Conservation (phyloP, 2,329 filamentous ascomycete species). For the Cladophialophora chaetospira region DNA sequence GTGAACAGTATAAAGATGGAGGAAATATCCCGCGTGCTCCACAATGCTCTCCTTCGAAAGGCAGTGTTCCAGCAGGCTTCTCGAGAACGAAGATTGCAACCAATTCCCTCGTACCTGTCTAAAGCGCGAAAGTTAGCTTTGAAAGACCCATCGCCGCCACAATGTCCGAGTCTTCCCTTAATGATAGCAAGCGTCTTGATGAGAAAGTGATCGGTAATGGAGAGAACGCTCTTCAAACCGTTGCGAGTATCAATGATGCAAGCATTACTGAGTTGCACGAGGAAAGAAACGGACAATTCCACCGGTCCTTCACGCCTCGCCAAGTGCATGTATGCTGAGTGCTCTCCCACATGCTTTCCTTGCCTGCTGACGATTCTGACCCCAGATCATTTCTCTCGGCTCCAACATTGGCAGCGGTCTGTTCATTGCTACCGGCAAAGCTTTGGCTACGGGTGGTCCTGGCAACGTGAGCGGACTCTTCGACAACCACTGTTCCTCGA, state of each 20-base stretch:
- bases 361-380: neutral
- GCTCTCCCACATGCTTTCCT: neutral
- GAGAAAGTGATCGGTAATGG: neutral
- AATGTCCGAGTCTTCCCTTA: neutral
- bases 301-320: neutral
- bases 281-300: neutral
- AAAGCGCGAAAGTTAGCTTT: too few relatives aligned
- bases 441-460: conserved; percentile 35
- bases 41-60: neutral
- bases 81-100: too few relatives aligned
- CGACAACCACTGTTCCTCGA: too few relatives aligned
- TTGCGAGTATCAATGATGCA: neutral
- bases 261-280: neutral
- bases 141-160: neutral
- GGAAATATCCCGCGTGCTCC: neutral
- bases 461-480: conserved; percentile 24
- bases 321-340: neutral
- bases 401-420: conserved; percentile 40
- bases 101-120: too few relatives aligned
- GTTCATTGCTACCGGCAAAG: conserved; percentile 40
- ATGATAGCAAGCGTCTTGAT: neutral
- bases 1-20: neutral
- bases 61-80: neutral
- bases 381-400: conserved; percentile 26
- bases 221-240: neutral